Conservation (phyloP, 805 yeast genomes). For the Myxozyma melibiosi region DNA sequence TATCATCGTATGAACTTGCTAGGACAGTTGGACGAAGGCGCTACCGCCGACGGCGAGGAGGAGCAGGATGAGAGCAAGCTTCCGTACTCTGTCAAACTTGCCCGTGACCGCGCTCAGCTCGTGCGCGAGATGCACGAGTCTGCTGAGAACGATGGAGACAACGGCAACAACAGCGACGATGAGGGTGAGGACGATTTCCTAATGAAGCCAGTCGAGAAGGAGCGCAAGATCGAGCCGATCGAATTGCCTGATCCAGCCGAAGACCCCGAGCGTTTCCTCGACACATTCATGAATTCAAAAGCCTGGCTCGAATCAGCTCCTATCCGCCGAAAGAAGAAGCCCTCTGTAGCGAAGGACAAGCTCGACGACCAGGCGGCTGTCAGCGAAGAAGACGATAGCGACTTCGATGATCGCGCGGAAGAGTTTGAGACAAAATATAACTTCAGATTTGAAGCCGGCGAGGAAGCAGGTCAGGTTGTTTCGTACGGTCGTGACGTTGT, state of each 20-base stretch:
- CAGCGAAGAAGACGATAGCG: constrained; percentile 60
- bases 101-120: constrained; percentile 72
- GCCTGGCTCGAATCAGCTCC: constrained; percentile 73
- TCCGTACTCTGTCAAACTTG: constrained; percentile 74
- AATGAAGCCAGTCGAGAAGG: constrained; percentile 57
- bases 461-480: constrained; percentile 79
- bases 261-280: constrained; percentile 69
- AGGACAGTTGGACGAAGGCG: constrained; percentile 56
- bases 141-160: constrained; percentile 50
- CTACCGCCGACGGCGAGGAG: constrained; percentile 50
- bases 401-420: constrained; percentile 90
- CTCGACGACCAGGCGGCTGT: not conserved
- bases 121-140: constrained; percentile 71
- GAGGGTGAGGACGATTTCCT: constrained; percentile 53
- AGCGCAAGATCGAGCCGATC: constrained; percentile 42
- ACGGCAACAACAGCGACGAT: constrained; percentile 44
- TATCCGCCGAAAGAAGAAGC: not conserved
- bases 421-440: constrained; percentile 89
- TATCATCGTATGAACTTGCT: constrained; percentile 84
- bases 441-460: constrained; percentile 81
- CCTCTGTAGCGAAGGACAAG: not conserved
- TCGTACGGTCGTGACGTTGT: constrained; percentile 79
- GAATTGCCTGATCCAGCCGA: constrained; percentile 66
- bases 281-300: constrained; percentile 68
- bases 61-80: constrained; percentile 40